Evolutionary conservation across 2,329 filamentous ascomycete species (phyloP), one percentile per base, ranked within the genome.

Genomic region (Aspergillus fischeri): DNA sequence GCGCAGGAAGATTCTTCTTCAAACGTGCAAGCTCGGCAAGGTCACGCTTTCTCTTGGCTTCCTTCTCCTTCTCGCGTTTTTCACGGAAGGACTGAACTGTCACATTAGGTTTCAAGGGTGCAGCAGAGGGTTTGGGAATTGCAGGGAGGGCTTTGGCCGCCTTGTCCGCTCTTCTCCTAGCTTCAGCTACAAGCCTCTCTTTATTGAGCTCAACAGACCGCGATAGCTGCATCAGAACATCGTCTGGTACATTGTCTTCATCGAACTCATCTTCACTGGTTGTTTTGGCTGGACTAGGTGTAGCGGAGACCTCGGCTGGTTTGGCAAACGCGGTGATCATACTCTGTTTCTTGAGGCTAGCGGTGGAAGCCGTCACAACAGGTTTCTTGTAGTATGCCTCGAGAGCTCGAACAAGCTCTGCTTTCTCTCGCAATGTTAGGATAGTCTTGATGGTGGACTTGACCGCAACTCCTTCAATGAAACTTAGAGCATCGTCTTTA

Each of bases 381-480:
- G 77, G 73, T 56, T 75, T 78, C 59, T 75, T 77, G 58, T 74
- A 75, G 58, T 78, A 78, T 10, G 75, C 79, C 63, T 87, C 85
- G n/a, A 86, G 71, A 20, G 84, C 82, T 53, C 82, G 75, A 53
- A 84, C 80, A 51, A 97, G 79, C 74, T 96, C 90, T 10, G 92
- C 93, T 63, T 92, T 91, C 70, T 97, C 92, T 56, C 89, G 86
- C 38, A 85, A 83, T 11, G 84, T 90, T 63, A 97, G 77, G 65
- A 96, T 96, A 1, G 92, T 96, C 66, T 84, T 87, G 62, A 87
- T 83, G 21, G 81, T 75, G 60, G 83, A 73, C 82, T 69, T 80
- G 76, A 70, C 66, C 7, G 84, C 81, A 53, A 79, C 75, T 38
- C 81, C 77, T 57, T 81, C 81, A 59, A 83, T 85, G 55, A 89